Evolutionary conservation across 306 rosid genomes (phyloP).

Genomic region (Urtica urens): DNA sequence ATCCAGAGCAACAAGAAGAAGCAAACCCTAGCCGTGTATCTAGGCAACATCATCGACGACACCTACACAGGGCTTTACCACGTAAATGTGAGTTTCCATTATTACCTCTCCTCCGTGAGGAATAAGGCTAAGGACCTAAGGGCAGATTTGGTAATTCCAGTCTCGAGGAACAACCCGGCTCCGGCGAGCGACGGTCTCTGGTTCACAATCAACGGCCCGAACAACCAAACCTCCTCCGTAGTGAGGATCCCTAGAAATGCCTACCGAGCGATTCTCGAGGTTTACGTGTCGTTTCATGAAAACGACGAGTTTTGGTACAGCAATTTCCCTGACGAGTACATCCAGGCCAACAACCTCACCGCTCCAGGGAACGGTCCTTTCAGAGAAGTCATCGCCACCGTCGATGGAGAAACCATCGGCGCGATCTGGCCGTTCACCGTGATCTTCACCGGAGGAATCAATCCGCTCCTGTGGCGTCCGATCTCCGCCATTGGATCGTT

Average conservation of each 20-base stretch:
- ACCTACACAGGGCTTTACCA: slow-evolving; percentile 74
- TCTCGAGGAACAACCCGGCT: slow-evolving; percentile 44
- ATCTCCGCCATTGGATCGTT: slow-evolving; percentile 71
- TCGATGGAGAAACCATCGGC: slow-evolving; percentile 48
- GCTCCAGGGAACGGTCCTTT: slow-evolving; percentile 62
- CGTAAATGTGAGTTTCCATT: slow-evolving; percentile 42
- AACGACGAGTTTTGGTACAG: slow-evolving; percentile 68
- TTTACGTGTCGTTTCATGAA: slow-evolving; percentile 75
- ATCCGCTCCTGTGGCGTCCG: slow-evolving; percentile 86
- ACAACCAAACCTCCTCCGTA: slow-evolving; percentile 29
- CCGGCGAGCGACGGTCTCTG: slow-evolving; percentile 60
- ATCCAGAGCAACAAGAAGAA: slow-evolving; percentile 8
- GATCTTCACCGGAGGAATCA: slow-evolving; percentile 67
- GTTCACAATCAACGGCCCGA: slow-evolving; percentile 46
- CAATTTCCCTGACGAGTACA: slow-evolving; percentile 50
- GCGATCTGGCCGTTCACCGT: slow-evolving; percentile 80
- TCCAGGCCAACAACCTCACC: slow-evolving; percentile 42
- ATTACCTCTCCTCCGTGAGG: slow-evolving; percentile 30
- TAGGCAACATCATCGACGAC: slow-evolving; percentile 46
- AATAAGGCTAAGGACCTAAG: slow-evolving; percentile 17
- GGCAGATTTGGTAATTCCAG: slow-evolving; percentile 67
- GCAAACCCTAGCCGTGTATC: slow-evolving; percentile 54
- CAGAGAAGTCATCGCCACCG: slow-evolving; percentile 58
- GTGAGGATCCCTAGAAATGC: slow-evolving; percentile 53
- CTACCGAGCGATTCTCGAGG: slow-evolving; percentile 74